Percentiles rank a stretch among this genome's conserved stretches.
These are phyloP conservation scores for Cordyceps cicadae DNA, from an alignment of 2,329 filamentous ascomycete genomes.

Conservation along the genomic window DNA sequence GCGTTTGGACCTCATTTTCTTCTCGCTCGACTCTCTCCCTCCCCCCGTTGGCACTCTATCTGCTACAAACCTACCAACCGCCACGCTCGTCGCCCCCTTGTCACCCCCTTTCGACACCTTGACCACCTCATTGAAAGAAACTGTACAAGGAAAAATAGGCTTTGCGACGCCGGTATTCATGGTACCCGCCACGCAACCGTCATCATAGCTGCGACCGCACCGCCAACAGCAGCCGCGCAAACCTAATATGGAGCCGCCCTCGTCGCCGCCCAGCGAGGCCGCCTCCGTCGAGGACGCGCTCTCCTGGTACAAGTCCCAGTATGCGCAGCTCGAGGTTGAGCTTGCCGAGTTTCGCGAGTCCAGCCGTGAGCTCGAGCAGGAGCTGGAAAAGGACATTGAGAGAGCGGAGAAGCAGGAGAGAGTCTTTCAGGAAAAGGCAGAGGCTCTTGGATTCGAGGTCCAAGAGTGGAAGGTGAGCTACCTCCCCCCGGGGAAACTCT, in stretches of 20 bases:
- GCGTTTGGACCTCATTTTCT: not conserved
- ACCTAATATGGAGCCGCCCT: slow-evolving; percentile 48
- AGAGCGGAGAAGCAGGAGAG: slow-evolving; percentile 90
- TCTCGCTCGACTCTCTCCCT: not conserved
- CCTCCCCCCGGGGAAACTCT: not conserved
- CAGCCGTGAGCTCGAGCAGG: slow-evolving; percentile 86
- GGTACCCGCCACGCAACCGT: not conserved
- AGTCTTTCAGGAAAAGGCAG: slow-evolving; percentile 76
- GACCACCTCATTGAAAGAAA: not conserved
- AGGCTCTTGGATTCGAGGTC: slow-evolving; percentile 76
- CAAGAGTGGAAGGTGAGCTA: slow-evolving; percentile 91
- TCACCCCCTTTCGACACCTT: not conserved
- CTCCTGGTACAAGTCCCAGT: slow-evolving; percentile 91
- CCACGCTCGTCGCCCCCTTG: not conserved
- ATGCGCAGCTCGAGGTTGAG: slow-evolving; percentile 85
- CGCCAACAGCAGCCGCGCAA: slow-evolving; percentile 10
- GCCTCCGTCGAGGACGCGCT: slow-evolving; percentile 64
- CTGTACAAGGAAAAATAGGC: not conserved
- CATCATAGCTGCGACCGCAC: slow-evolving; percentile 10
- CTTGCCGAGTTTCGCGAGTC: slow-evolving; percentile 89
- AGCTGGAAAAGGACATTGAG: slow-evolving; percentile 93
- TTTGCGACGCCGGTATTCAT: not conserved
- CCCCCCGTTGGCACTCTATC: not conserved
- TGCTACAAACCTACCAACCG: not conserved
- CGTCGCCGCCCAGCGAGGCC: slow-evolving; percentile 50